A percentile compares a stretch with the other conserved stretches of the same genome.
phyloP scores from a whole-genome alignment of 441 rosid genomes.

The Bocquillonia castaneifolia region DNA sequence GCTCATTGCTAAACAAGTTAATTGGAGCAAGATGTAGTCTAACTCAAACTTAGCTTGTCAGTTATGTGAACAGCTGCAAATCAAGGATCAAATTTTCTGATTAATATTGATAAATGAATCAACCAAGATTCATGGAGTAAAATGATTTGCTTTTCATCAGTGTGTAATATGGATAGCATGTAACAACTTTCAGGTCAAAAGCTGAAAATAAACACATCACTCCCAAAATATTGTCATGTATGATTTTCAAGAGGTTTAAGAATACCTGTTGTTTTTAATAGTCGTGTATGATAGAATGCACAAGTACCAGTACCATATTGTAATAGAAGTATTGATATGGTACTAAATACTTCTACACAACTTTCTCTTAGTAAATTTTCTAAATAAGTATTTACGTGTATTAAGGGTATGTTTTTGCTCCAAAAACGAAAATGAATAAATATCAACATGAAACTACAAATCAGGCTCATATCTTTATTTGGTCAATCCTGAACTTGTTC shows the following conservation, averaged over 20 bases:
- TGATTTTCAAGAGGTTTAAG: too few relatives aligned
- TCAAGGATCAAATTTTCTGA: neutral
- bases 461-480: neutral
- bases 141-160: neutral
- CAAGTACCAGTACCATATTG: neutral
- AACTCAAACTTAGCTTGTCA: neutral
- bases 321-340: too few relatives aligned
- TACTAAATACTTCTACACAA: neutral
- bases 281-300: neutral
- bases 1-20: neutral
- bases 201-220: neutral
- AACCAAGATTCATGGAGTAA: neutral
- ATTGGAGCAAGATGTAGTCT: neutral
- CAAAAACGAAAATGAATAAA: too few relatives aligned
- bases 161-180: neutral
- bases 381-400: neutral
- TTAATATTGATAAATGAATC: neutral
- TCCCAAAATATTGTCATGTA: too few relatives aligned
- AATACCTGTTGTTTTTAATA: neutral
- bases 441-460: neutral
- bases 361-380: neutral
- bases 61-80: neutral
- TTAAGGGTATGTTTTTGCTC: neutral
- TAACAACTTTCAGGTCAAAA: neutral
- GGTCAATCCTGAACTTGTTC: neutral